A percentile compares a stretch with the other conserved stretches of the same genome.
Conservation (phyloP, 192 early-diverging fungal genomes). For the Paraglomus brasilianum region DNA sequence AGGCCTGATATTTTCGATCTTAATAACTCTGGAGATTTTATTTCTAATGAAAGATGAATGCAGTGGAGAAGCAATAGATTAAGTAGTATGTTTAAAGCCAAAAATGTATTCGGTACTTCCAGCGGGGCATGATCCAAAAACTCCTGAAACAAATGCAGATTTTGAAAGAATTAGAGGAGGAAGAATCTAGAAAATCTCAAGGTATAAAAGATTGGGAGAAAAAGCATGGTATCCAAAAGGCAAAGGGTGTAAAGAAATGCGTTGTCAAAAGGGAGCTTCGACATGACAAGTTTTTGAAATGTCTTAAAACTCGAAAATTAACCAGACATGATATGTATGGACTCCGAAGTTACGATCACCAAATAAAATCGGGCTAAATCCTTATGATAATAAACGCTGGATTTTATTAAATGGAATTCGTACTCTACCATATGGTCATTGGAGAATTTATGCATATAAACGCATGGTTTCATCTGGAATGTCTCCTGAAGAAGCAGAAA, state of each 20-base stretch:
- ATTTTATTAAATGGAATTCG: slow-evolving; percentile 23
- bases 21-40: slow-evolving; percentile 15
- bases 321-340: slow-evolving; percentile 28
- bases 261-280: slow-evolving; percentile 25
- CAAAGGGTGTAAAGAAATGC: slow-evolving; percentile 26
- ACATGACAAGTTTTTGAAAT: slow-evolving; percentile 23
- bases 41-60: slow-evolving; percentile 23
- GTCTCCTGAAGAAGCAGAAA: slow-evolving; percentile 19
- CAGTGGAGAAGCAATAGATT: not conserved
- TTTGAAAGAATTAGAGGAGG: slow-evolving; percentile 27
- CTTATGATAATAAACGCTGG: slow-evolving; percentile 23
- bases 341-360: slow-evolving; percentile 11
- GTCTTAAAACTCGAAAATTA: slow-evolving; percentile 11
- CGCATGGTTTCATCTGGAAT: slow-evolving; percentile 12
- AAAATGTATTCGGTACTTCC: slow-evolving; percentile 29
- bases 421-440: slow-evolving; percentile 24
- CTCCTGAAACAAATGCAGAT: slow-evolving; percentile 18
- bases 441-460: slow-evolving; percentile 25
- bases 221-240: slow-evolving; percentile 26
- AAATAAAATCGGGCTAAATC: slow-evolving; percentile 28
- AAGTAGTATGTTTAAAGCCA: slow-evolving; percentile 24
- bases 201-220: too few species aligned
- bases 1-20: slow-evolving; percentile 25
- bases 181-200: slow-evolving; percentile 22
- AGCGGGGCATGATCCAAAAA: slow-evolving; percentile 18